Base-by-base conservation (phyloP, 129 eudicot genomes). In the Pseudognaphalium luteoalbum region DNA sequence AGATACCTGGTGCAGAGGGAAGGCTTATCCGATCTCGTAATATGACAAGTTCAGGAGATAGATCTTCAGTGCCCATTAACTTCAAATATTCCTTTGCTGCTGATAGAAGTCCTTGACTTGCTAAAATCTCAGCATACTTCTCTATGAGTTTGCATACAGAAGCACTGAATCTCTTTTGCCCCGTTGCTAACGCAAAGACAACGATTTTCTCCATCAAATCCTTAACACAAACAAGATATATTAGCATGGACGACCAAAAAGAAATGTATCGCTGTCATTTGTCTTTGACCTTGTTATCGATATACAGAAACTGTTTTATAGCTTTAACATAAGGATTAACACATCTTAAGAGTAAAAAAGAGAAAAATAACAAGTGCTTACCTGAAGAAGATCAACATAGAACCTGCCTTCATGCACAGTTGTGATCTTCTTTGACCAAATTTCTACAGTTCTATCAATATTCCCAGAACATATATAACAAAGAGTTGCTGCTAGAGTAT, bases 121-220 rank as follows among this genome's bases (percentile, higher is more conserved):
- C 97, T 81, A 94, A 83, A 61, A 94, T 94, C 78, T 94, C 98
- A 74, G 96, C 96, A 84, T 91, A 94, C 75, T 88, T 94, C 83
- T 94, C 98, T 71, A 94, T 93, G 66, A 94, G 96, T 79, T 87
- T 91, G 83, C 93, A 91, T 70, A 94, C 47, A 70, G 92, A 88
- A 83, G 91, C 92, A 73, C 97, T 94, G 77, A 91, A 91, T 76
- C 82, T 85, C 86, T 90, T 93, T 83, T 90, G 98, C 19, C 96
- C 96, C 72, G 89, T 85, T 42, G 98, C 97, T 90, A 90, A 82
- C 51, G 97, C 98, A 80, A 93, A 87, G 70, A 93, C 92, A 28
- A 93, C 90, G 7, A 96, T 93, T 90, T 93, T 93, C 80, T 93
- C 98, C 98, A 93, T 93, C 42, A 93, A 85, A 88, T 91, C 93